phyloP scores from a whole-genome alignment of 345 rosid species.

The Raphanus sativus region DNA sequence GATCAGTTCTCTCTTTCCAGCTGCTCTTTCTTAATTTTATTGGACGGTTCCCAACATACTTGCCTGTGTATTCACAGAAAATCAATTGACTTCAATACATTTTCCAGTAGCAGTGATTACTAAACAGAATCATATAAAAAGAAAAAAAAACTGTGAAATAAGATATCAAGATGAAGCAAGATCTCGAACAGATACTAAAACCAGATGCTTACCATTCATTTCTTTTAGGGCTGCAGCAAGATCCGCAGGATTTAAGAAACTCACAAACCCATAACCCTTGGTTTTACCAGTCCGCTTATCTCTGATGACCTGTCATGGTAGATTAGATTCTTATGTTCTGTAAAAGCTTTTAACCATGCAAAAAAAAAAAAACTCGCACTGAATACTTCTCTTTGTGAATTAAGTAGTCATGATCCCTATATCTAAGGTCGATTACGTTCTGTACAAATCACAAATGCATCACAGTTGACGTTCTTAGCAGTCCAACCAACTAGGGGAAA shows the following conservation, averaged over 20 bases:
- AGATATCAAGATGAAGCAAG: conserved; percentile 5
- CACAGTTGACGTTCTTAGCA: conserved; percentile 26
- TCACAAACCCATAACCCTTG: conserved; percentile 94
- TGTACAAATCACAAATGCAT: conserved; percentile 3
- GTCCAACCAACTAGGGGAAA: conserved; percentile 17
- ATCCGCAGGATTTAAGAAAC: conserved; percentile 86
- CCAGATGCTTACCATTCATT: conserved; percentile 71
- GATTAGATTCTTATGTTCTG: background rate
- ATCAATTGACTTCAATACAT: background rate
- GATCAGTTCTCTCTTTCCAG: conserved; percentile 92
- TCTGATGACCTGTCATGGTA: conserved; percentile 72
- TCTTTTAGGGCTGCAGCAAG: conserved; percentile 89
- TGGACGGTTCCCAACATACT: conserved; percentile 96
- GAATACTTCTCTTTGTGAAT: background rate
- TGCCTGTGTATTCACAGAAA: conserved; percentile 52
- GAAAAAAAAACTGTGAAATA: background rate
- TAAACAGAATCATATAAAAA: conserved; percentile 1
- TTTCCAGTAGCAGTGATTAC: background rate
- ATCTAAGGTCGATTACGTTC: conserved; percentile 4
- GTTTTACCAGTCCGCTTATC: conserved; percentile 99
- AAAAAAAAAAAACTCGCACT: background rate
- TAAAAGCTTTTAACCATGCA: conserved; percentile 5
- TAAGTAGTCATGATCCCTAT: background rate
- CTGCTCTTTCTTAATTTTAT: conserved; percentile 94
- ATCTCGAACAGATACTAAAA: background rate